A percentile compares a stretch with the other conserved stretches of the same genome.
Evolutionary conservation across 2,329 filamentous ascomycete genomes (phyloP).

Genomic region (Calonectria fujianensis): DNA sequence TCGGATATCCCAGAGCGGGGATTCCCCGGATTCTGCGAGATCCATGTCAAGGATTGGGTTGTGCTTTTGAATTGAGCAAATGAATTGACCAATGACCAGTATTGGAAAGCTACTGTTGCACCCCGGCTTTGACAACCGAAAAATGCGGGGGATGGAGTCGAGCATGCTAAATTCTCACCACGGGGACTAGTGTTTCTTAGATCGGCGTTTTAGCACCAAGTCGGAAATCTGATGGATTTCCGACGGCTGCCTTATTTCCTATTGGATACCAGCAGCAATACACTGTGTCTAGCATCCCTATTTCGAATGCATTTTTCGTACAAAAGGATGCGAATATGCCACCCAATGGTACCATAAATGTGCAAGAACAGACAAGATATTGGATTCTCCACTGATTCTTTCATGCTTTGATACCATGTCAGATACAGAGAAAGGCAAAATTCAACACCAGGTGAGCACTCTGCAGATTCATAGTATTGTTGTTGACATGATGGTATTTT

Average conservation of each 20-base stretch:
- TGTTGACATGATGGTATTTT: too few species aligned
- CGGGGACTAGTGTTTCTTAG: not conserved
- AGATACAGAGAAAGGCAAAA: not conserved
- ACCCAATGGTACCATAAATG: too few species aligned
- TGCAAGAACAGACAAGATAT: too few species aligned
- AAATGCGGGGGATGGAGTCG: not conserved
- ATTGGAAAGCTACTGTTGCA: not conserved
- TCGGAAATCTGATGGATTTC: not conserved
- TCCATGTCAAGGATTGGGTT: too few species aligned
- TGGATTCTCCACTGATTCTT: too few species aligned
- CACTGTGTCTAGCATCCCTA: too few species aligned
- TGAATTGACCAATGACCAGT: not conserved
- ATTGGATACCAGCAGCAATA: not conserved
- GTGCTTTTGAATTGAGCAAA: too few species aligned
- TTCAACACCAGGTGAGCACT: not conserved
- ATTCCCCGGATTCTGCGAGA: not conserved
- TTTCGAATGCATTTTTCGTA: too few species aligned
- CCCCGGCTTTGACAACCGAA: not conserved
- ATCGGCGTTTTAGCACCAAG: not conserved
- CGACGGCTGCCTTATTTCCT: conserved; percentile 1
- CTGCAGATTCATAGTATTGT: not conserved
- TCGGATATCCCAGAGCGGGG: not conserved
- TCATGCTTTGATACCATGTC: not conserved
- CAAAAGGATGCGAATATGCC: not conserved
- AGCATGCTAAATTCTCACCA: not conserved